Evolutionary conservation across 139 green algal species (phyloP).

Genomic region (Trebouxia sp.): DNA sequence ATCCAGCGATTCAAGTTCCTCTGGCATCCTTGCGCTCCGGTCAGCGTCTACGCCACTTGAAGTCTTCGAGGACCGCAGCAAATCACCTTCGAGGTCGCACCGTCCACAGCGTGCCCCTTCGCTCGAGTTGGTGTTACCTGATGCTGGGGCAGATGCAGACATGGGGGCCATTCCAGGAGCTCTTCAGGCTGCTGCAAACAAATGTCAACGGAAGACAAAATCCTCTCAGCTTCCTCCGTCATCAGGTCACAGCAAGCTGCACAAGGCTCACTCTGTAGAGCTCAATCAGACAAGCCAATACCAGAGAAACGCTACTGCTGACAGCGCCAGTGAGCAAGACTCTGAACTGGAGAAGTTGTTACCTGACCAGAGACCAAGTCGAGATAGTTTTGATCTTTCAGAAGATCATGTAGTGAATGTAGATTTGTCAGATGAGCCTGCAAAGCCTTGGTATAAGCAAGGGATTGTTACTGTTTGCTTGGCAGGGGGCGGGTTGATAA

Average conservation of each 20-base stretch:
- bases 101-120: neutral
- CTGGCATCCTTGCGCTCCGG: neutral
- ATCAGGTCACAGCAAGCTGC: neutral
- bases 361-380: neutral
- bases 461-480: neutral
- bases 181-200: neutral
- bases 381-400: neutral
- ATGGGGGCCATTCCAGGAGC: neutral
- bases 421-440: neutral
- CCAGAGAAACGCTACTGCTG: neutral
- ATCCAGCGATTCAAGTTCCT: neutral
- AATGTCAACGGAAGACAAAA: neutral
- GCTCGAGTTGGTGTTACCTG: neutral
- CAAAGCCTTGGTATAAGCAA: conserved; percentile 8
- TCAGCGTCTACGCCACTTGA: neutral
- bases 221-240: neutral
- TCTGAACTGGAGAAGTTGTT: neutral
- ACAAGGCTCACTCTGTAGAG: neutral
- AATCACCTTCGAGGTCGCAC: neutral
- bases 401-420: neutral
- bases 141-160: neutral
- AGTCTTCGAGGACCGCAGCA: neutral
- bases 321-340: neutral
- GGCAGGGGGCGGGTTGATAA: neutral
- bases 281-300: too few species aligned